Base-by-base conservation (phyloP, 208 protist genomes). In the Angomonas deanei region DNA sequence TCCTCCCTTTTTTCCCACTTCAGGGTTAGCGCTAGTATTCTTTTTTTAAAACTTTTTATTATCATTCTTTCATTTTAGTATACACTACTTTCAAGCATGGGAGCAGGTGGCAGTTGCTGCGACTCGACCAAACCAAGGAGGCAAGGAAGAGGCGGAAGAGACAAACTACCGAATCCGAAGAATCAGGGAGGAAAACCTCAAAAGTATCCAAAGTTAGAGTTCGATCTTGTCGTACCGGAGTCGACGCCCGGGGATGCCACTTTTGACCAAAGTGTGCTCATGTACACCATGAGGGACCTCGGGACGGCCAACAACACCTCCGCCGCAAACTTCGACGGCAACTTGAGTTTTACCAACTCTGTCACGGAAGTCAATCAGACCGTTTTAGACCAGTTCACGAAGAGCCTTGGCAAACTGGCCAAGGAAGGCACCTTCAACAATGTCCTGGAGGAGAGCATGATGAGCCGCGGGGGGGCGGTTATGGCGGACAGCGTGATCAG, bases 291-390 rank as follows among this genome's bases (percentile, higher is more conserved):
- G 34, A 75, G 76, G n/a, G 80, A 86, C 38, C 65, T 73, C 19
- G 13, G 24, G 13, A 42, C 46, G 47, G 53, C 28, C 15, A 80
- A 68, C 62, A 59, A 78, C 13, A 32, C 56, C 47, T 59, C 61
- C 30, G 2, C 27, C 10, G 5, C 24, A 3, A 3, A 13, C 21
- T 57, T 79, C 1, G 66, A 79, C 39, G 66, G 64, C 53, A 81
- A 72, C 54, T 79, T 86, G 69, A 86, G 76, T 58, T 83, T 93
- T 54, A 90, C 86, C 13, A 93, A 93, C 66, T 78, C 77, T 60
- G 75, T 85, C 53, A 56, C 59, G 55, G 76, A 87, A 28, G 83
- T 93, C 24, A 68, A 81, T 42, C 57, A 72, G 32, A 66, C 31
- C 23, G 68, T 72, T 3, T 70, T 93, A 53, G 66, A 70, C 2